Evolutionary conservation across 495 filamentous ascomycete species (phyloP).

Genomic region (Penicillium pulvis): DNA sequence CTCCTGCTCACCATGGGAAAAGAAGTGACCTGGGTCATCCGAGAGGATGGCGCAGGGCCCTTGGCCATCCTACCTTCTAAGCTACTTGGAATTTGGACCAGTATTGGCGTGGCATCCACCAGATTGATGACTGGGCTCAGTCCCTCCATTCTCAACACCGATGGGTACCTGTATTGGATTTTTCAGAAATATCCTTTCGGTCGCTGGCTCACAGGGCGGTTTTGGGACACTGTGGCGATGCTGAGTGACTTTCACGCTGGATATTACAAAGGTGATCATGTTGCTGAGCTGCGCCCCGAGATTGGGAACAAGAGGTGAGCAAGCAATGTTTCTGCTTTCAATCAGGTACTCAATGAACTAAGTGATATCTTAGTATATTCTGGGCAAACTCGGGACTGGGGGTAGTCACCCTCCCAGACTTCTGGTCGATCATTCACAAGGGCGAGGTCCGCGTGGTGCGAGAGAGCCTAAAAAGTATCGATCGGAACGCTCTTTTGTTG

Average conservation of each 20-base stretch:
- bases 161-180: background rate
- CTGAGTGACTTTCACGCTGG: background rate
- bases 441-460: slow-evolving; percentile 31
- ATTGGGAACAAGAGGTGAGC: background rate
- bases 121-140: background rate
- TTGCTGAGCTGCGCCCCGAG: background rate
- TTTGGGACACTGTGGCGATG: background rate
- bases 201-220: background rate
- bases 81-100: background rate
- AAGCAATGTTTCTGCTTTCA: background rate
- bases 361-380: slow-evolving; percentile 33
- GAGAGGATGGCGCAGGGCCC: background rate
- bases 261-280: background rate
- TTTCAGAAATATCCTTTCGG: background rate
- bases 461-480: background rate
- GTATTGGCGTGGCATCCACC: background rate
- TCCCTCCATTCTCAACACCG: slow-evolving; percentile 3
- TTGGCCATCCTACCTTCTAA: background rate
- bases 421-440: slow-evolving; percentile 31
- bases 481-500: background rate
- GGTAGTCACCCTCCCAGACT: slow-evolving; percentile 23
- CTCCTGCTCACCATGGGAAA: slow-evolving; percentile 2
- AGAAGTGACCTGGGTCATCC: background rate
- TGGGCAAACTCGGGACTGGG: slow-evolving; percentile 43
- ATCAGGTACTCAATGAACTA: background rate